These are phyloP conservation scores for Cyberlindnera sargentensis DNA, from an alignment of 805 yeast genomes.

Conservation along the genomic window DNA sequence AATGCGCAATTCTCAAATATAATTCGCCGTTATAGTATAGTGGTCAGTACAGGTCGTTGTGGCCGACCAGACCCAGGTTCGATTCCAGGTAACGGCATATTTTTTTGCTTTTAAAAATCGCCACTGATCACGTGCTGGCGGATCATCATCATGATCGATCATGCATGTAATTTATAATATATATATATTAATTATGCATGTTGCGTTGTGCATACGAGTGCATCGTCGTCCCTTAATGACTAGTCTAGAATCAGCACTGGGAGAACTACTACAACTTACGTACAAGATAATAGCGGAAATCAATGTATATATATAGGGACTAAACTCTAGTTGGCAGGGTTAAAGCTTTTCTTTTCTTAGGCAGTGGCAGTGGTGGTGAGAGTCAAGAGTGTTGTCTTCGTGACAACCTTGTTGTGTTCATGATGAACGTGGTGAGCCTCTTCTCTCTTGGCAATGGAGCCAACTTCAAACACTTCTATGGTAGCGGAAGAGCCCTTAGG, in stretches of 20 bases:
- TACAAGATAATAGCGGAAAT: no score
- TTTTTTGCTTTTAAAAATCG: conserved; percentile 16
- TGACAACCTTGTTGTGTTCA: not conserved
- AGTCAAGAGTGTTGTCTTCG: conserved; percentile 3
- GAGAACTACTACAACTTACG: no score
- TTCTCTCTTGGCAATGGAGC: conserved; percentile 6
- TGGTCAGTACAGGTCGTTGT: conserved; percentile 70
- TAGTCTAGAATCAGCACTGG: no score
- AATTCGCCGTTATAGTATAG: conserved; percentile 42
- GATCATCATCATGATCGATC: not conserved
- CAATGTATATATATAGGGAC: no score
- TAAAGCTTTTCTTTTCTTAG: no score
- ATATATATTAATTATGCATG: no score
- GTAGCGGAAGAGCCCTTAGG: conserved; percentile 52
- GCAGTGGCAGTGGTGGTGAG: not conserved
- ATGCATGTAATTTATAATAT: no score
- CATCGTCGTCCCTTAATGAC: no score
- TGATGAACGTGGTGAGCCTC: conserved; percentile 8
- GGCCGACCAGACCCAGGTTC: conserved; percentile 72
- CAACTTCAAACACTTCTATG: conserved; percentile 57
- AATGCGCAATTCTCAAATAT: not conserved
- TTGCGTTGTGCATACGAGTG: no score
- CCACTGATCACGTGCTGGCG: not conserved
- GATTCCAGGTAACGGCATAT: conserved; percentile 64
- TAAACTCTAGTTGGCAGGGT: no score